Conservation (phyloP, 2,329 filamentous ascomycete genomes). For the Trichoderma sp. region DNA sequence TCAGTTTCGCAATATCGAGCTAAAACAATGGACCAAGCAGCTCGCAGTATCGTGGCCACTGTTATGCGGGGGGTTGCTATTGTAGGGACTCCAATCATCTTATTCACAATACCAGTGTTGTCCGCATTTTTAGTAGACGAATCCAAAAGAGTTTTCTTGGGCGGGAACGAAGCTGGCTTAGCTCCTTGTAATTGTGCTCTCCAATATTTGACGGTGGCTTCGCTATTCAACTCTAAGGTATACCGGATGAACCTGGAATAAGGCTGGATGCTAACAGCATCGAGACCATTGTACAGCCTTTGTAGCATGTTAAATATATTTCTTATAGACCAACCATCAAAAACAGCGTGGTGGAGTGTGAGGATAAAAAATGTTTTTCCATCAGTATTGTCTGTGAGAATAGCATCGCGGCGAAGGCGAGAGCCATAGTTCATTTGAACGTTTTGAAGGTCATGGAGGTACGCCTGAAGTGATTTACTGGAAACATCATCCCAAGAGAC, state of each 20-base stretch:
- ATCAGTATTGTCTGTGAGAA: background rate
- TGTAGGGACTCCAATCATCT: background rate
- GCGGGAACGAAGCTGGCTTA: background rate
- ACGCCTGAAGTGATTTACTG: background rate
- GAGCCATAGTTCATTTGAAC: conserved; percentile 4
- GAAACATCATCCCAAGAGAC: background rate
- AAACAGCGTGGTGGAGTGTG: conserved; percentile 8
- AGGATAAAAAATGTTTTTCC: background rate
- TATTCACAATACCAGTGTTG: background rate
- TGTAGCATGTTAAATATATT: background rate
- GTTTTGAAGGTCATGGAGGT: background rate
- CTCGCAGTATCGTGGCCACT: conserved; percentile 9
- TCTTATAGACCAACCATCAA: conserved; percentile 9
- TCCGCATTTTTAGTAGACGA: background rate
- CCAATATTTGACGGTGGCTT: conserved; percentile 7
- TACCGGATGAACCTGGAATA: conserved; percentile 7
- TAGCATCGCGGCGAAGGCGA: background rate
- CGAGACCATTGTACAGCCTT: background rate
- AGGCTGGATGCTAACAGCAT: background rate
- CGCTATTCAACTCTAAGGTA: background rate
- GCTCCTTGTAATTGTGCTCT: background rate
- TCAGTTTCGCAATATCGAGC: conserved; percentile 5
- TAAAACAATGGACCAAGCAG: conserved; percentile 4
- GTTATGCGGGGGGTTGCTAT: background rate
- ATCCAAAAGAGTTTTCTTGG: background rate